Evolutionary conservation across 176 grass and related monocot genomes (phyloP).

Genomic region (Cenchrus fungigraminus): DNA sequence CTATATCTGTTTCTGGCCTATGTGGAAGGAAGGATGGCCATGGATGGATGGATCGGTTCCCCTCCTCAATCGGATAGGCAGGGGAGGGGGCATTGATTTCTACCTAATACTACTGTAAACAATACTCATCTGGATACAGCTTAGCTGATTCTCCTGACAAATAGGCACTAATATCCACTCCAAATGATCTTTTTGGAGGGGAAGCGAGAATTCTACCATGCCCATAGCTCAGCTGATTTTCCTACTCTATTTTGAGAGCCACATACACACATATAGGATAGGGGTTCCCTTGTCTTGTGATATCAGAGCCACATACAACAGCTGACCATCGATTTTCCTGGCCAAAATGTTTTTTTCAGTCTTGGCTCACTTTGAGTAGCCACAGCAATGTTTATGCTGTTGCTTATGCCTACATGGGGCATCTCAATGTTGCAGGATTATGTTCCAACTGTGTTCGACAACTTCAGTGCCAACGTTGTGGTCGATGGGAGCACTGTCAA

Average conservation of each 20-base stretch:
- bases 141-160: background rate
- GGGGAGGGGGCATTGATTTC: background rate
- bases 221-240: background rate
- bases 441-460: constrained; percentile 73
- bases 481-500: constrained; percentile 72
- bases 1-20: background rate
- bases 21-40: background rate
- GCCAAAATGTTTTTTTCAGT: background rate
- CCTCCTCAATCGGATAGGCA: background rate
- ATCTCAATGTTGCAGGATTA: constrained; percentile 59
- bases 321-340: background rate
- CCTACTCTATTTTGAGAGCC: background rate
- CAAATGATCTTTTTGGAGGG: background rate
- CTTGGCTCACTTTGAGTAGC: background rate
- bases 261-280: background rate
- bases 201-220: background rate
- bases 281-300: background rate
- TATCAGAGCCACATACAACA: background rate
- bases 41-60: background rate
- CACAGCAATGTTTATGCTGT: background rate
- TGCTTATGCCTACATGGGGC: background rate
- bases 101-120: background rate
- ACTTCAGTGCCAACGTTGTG: constrained; percentile 75
- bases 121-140: background rate
- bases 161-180: background rate